phyloP scores from a whole-genome alignment of 2,329 filamentous ascomycete species.

The Clathrospora elynae region DNA sequence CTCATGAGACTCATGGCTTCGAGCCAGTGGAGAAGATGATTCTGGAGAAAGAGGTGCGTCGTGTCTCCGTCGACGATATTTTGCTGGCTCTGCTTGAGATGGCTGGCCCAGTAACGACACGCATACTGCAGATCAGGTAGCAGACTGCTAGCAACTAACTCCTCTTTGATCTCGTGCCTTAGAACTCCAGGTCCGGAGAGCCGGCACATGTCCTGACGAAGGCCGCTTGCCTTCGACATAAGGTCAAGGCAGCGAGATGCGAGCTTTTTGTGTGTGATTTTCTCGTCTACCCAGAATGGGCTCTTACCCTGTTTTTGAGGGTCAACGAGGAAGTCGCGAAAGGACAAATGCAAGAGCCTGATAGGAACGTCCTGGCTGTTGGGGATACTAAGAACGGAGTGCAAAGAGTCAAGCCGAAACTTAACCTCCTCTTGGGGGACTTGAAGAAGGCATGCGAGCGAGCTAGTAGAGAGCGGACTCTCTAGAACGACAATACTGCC shows the following conservation, averaged over 20 bases:
- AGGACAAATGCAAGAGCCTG: slow-evolving; percentile 35
- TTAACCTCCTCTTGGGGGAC: slow-evolving; percentile 22
- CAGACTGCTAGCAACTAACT: too few species aligned
- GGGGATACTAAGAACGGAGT: slow-evolving; percentile 31
- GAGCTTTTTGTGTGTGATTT: slow-evolving; percentile 36
- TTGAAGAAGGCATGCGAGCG: slow-evolving; percentile 20
- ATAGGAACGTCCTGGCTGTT: slow-evolving; percentile 36
- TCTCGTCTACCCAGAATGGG: slow-evolving; percentile 47
- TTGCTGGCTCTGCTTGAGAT: too few species aligned
- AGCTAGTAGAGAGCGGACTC: slow-evolving; percentile 21
- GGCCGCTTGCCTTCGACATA: slow-evolving; percentile 30
- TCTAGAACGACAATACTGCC: slow-evolving; percentile 26
- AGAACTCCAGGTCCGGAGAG: not conserved
- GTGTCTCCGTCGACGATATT: too few species aligned
- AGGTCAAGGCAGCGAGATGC: slow-evolving; percentile 45
- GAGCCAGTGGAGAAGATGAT: too few species aligned
- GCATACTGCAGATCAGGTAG: too few species aligned
- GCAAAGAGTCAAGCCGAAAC: slow-evolving; percentile 34
- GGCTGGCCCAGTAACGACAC: slow-evolving; percentile 47
- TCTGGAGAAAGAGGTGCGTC: too few species aligned
- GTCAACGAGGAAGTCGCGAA: slow-evolving; percentile 34
- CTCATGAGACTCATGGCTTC: too few species aligned
- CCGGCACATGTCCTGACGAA: slow-evolving; percentile 48
- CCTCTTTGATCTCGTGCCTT: too few species aligned
- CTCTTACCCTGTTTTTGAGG: slow-evolving; percentile 25